Percentiles rank a stretch among this genome's conserved stretches.
These are phyloP conservation scores for Botryotinia calthae DNA, from an alignment of 2,329 filamentous ascomycete species.

Conservation along the genomic window DNA sequence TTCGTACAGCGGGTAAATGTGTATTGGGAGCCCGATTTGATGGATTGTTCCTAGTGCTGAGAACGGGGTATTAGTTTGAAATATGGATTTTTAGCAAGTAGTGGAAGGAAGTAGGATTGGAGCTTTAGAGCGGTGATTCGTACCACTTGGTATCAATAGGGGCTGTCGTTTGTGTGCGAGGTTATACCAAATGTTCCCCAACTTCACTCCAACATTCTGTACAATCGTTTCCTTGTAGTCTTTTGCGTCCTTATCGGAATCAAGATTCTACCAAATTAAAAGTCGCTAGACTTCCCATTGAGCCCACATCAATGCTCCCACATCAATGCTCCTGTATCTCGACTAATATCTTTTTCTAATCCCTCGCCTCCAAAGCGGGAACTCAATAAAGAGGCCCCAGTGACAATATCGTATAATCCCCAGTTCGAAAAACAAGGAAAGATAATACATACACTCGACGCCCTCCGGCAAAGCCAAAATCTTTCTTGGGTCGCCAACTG, in stretches of 20 bases:
- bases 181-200: too few species aligned
- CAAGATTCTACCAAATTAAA: not conserved
- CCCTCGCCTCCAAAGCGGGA: not conserved
- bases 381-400: not conserved
- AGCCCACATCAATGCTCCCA: not conserved
- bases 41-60: constrained; percentile 56
- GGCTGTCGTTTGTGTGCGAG: not conserved
- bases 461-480: not conserved
- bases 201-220: not conserved
- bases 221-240: not conserved
- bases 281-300: not conserved
- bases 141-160: not conserved
- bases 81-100: not conserved
- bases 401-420: not conserved
- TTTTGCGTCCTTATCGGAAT: not conserved
- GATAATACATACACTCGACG: not conserved
- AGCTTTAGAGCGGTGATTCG: not conserved
- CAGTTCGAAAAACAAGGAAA: too few species aligned
- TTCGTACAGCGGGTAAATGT: constrained; percentile 67
- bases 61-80: not conserved
- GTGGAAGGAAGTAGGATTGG: not conserved
- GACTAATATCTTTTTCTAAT: not conserved
- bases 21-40: constrained; percentile 60
- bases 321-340: not conserved
- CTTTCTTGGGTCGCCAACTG: not conserved